Evolutionary conservation across 2,329 filamentous ascomycete genomes (phyloP).

Genomic region (Sclerotinia minor): DNA sequence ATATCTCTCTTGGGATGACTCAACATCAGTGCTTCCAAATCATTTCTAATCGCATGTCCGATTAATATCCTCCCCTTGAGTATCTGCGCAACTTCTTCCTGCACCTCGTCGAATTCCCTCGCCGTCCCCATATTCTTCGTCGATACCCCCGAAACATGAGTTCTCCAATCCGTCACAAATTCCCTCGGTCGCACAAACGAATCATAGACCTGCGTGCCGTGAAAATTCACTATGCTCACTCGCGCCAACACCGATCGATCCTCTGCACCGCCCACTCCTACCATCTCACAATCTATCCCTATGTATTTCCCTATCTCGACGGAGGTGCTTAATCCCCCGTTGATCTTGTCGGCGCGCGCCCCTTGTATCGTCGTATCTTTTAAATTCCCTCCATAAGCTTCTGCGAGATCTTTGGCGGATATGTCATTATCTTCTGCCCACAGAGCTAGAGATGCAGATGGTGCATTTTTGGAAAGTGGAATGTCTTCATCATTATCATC

Average conservation of each 20-base stretch:
- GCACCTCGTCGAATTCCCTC: conserved; percentile 73
- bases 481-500: conserved; percentile 44
- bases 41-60: conserved; percentile 81
- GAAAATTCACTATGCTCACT: conserved; percentile 89
- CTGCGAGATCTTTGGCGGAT: conserved; percentile 58
- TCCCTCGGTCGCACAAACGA: conserved; percentile 81
- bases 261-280: conserved; percentile 73
- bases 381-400: conserved; percentile 59
- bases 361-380: conserved; percentile 51
- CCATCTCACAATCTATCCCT: conserved; percentile 97
- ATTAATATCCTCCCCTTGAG: conserved; percentile 72
- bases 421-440: conserved; percentile 64
- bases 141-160: conserved; percentile 78
- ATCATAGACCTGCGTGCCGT: conserved; percentile 90
- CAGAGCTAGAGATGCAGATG: conserved; percentile 57
- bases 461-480: conserved; percentile 38
- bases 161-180: conserved; percentile 86
- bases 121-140: conserved; percentile 70
- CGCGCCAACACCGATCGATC: conserved; percentile 77
- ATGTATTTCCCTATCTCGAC: conserved; percentile 84
- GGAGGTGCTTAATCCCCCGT: conserved; percentile 61
- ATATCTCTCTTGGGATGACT: conserved; percentile 76
- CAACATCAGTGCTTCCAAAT: conserved; percentile 72
- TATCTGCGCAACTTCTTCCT: conserved; percentile 67
- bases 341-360: conserved; percentile 54